Conservation (phyloP, 257 asterid species). For the Solanum pinnatisectum region DNA sequence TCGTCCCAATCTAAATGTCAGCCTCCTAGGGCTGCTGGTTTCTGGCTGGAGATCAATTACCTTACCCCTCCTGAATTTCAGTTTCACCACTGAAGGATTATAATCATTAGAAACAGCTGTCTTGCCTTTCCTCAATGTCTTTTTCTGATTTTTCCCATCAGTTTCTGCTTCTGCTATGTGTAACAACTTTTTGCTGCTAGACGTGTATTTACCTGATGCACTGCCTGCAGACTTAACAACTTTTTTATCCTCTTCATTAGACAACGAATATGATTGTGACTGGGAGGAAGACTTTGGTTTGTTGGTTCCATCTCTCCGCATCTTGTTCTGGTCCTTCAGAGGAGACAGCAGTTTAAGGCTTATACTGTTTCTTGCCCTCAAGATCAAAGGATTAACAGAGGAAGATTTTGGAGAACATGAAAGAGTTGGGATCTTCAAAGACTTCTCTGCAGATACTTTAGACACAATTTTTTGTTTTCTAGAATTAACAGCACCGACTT, state of each 20-base stretch:
- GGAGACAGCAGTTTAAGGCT: conserved; percentile 26
- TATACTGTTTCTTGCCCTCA: conserved; percentile 18
- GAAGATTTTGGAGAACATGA: conserved; percentile 27
- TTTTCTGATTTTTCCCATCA: conserved; percentile 18
- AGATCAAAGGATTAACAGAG: conserved; percentile 7
- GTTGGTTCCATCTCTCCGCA: conserved; percentile 10
- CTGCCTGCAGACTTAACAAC: background rate
- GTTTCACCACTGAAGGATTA: conserved; percentile 32
- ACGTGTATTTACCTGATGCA: conserved; percentile 1
- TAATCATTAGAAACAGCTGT: conserved; percentile 24
- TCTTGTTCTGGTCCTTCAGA: conserved; percentile 22
- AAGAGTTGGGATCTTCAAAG: conserved; percentile 12
- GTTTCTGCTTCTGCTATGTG: conserved; percentile 7
- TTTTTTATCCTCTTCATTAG: conserved; percentile 19
- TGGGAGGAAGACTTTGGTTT: conserved; percentile 17
- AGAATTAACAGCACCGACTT: conserved; percentile 3
- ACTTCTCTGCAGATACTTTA: conserved; percentile 30
- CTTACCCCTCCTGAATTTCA: conserved; percentile 67
- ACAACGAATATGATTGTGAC: conserved; percentile 14
- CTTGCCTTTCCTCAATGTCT: conserved; percentile 22
- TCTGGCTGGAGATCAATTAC: conserved; percentile 52
- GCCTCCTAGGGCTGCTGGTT: conserved; percentile 41
- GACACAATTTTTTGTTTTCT: conserved; percentile 10
- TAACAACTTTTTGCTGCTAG: background rate
- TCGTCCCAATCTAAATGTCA: conserved; percentile 49